Percentiles rank a stretch among this genome's conserved stretches.
Evolutionary conservation across 345 rosid genomes (phyloP).

Genomic region (Isatis tinctoria): DNA sequence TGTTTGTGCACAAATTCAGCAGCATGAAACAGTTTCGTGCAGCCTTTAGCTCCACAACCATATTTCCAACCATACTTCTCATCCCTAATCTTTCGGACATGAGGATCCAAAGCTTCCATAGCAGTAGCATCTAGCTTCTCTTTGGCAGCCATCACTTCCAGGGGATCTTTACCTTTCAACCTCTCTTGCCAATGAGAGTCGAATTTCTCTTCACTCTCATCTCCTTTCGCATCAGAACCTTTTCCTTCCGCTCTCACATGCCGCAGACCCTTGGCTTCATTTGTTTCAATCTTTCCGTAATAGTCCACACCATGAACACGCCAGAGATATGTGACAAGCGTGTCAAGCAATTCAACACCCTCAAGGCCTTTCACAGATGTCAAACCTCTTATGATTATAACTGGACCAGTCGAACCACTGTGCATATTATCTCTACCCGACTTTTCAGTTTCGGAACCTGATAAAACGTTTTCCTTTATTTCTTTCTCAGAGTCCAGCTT

Average conservation of each 20-base stretch:
- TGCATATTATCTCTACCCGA: slow-evolving; percentile 68
- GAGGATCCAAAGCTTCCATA: slow-evolving; percentile 74
- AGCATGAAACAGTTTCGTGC: slow-evolving; percentile 99
- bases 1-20: slow-evolving; percentile 98
- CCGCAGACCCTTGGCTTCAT: slow-evolving; percentile 86
- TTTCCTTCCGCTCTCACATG: slow-evolving; percentile 84
- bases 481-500: slow-evolving; percentile 94
- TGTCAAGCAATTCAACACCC: slow-evolving; percentile 88
- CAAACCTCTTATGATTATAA: slow-evolving; percentile 84
- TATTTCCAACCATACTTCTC: slow-evolving; percentile 99
- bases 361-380: slow-evolving; percentile 94
- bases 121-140: slow-evolving; percentile 91
- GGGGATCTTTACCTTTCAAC: slow-evolving; percentile 76
- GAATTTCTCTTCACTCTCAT: slow-evolving; percentile 74
- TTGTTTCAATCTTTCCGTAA: slow-evolving; percentile 78
- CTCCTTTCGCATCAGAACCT: slow-evolving; percentile 50
- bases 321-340: slow-evolving; percentile 89
- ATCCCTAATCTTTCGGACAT: slow-evolving; percentile 93
- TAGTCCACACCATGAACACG: slow-evolving; percentile 92
- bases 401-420: slow-evolving; percentile 77
- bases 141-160: slow-evolving; percentile 91
- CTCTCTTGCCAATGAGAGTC: slow-evolving; percentile 89
- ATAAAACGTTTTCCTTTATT: slow-evolving; percentile 66
- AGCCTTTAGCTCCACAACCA: slow-evolving; percentile 99
- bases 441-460: slow-evolving; percentile 63